phyloP scores from a whole-genome alignment of 2,329 filamentous ascomycete species.

The Beauveria asiatica region DNA sequence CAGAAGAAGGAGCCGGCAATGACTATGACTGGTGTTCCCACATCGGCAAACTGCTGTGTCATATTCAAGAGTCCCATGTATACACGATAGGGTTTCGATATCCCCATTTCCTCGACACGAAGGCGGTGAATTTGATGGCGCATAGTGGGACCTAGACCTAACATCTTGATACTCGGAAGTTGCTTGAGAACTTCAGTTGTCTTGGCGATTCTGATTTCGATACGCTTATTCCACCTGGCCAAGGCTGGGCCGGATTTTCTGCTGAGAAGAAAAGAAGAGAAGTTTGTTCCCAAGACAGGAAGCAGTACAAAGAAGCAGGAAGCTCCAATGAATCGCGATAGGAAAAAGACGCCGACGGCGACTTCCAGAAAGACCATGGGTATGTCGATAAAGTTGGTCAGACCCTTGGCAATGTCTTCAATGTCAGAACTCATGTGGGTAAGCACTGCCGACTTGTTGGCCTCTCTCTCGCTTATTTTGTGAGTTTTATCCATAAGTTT shows the following conservation, averaged over 20 bases:
- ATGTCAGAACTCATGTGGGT: constrained; percentile 10
- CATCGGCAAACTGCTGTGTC: neutral
- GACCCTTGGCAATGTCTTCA: neutral
- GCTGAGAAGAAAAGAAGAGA: neutral
- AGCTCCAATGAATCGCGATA: neutral
- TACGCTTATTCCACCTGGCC: neutral
- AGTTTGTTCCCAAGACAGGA: neutral
- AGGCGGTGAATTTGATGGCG: neutral
- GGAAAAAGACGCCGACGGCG: neutral
- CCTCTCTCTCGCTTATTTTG: constrained; percentile 19
- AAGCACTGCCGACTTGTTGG: constrained; percentile 18
- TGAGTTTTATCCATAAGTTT: constrained; percentile 40
- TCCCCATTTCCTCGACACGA: neutral
- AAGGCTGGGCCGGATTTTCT: neutral
- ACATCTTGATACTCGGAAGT: constrained; percentile 1
- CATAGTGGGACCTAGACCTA: neutral
- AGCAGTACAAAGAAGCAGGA: neutral
- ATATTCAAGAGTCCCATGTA: neutral
- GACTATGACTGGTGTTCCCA: neutral
- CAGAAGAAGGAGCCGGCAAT: constrained; percentile 1
- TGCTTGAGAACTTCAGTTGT: neutral
- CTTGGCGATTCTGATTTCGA: neutral
- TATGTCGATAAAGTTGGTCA: neutral
- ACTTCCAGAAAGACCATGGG: neutral
- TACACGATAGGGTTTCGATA: neutral